Percentiles rank a stretch among this genome's conserved stretches.
These are phyloP conservation scores for Tolypocladium paradoxum DNA, from an alignment of 2,329 filamentous ascomycete genomes.

Conservation along the genomic window DNA sequence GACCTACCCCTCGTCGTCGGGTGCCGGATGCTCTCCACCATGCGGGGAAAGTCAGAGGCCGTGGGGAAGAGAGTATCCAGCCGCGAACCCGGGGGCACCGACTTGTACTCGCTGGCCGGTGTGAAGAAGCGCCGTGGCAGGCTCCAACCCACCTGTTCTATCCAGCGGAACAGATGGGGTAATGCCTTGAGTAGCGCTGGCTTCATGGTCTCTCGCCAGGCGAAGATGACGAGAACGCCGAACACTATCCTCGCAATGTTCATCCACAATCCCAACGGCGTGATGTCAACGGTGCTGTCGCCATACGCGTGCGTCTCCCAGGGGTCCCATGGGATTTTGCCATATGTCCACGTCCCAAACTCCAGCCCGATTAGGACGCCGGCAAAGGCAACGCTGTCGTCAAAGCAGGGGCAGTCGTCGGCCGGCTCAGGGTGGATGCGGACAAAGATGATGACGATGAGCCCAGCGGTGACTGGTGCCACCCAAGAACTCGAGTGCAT, in stretches of 20 bases:
- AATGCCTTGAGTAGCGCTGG: conserved; percentile 65
- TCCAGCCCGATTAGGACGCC: conserved; percentile 82
- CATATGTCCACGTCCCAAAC: conserved; percentile 74
- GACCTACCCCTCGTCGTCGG: conserved; percentile 61
- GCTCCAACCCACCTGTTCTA: conserved; percentile 69
- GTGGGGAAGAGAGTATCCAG: conserved; percentile 81
- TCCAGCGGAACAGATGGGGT: conserved; percentile 76
- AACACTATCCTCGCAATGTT: conserved; percentile 59
- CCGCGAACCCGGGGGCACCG: conserved; percentile 57
- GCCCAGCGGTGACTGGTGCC: conserved; percentile 51
- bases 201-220: conserved; percentile 87
- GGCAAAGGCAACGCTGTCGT: conserved; percentile 88
- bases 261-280: conserved; percentile 53
- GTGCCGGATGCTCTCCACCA: conserved; percentile 73
- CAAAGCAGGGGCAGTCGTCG: conserved; percentile 93
- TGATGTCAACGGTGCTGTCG: conserved; percentile 52
- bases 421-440: conserved; percentile 91
- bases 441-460: conserved; percentile 64
- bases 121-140: conserved; percentile 87
- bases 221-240: conserved; percentile 75
- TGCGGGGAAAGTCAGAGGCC: conserved; percentile 74
- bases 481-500: conserved; percentile 54
- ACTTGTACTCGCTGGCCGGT: conserved; percentile 80
- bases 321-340: conserved; percentile 36
- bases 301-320: conserved; percentile 32